Percentiles rank a stretch among this genome's conserved stretches.
Conservation (phyloP, 192 early-diverging fungal genomes). For the Coemansia sp. region DNA sequence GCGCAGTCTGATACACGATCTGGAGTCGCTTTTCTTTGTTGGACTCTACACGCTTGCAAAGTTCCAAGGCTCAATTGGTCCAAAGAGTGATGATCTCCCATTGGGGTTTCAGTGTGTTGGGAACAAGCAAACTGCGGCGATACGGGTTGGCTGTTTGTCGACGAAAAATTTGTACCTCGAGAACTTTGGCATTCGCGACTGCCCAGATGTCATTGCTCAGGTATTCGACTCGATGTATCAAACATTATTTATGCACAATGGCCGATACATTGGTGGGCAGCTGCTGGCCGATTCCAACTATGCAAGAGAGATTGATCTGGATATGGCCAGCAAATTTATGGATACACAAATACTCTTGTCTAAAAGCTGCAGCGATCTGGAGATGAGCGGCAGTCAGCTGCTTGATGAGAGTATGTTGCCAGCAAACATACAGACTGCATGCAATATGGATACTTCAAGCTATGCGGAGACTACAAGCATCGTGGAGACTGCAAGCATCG, state of each 20-base stretch:
- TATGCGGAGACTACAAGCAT: no score
- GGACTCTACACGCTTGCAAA: not conserved
- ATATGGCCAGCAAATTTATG: not conserved
- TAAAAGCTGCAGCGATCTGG: no score
- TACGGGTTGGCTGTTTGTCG: not conserved
- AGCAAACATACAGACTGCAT: no score
- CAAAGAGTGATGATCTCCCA: not conserved
- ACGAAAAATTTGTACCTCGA: not conserved
- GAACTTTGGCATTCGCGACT: not conserved
- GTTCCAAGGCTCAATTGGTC: not conserved
- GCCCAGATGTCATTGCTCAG: not conserved
- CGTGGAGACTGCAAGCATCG: no score
- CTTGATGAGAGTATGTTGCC: no score
- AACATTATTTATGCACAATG: not conserved
- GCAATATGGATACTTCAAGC: no score
- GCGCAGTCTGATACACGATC: slow-evolving; percentile 9
- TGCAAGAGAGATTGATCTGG: not conserved
- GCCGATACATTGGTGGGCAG: not conserved
- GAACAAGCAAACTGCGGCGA: not conserved
- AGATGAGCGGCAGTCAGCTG: no score
- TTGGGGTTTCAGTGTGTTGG: not conserved
- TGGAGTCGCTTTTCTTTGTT: slow-evolving; percentile 26
- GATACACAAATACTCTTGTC: not conserved
- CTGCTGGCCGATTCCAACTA: not conserved
- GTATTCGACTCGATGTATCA: not conserved